Base-by-base conservation (phyloP, 768 basidiomycete species). In the Leccinum rimulosum region DNA sequence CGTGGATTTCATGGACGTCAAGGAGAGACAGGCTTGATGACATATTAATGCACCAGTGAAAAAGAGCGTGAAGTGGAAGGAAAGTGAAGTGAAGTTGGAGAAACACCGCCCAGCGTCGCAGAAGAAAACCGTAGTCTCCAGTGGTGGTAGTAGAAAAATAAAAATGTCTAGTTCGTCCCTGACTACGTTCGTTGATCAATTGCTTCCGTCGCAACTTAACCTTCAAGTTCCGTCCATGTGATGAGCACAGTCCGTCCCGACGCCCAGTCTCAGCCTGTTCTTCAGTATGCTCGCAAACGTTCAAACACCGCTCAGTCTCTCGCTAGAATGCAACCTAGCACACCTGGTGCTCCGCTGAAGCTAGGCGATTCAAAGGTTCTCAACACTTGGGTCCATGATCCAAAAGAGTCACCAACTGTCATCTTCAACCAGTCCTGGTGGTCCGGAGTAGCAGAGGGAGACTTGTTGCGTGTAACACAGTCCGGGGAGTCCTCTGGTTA, bases 361-460 rank as follows among this genome's bases (percentile, higher is more conserved):
- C 65, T 82, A 22, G 89, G 89, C 14, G 89, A 89, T 61, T 77
- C 74, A 6, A 86, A 83, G 64, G 74, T 80, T 2, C 74, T 92
- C 50, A 88, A 84, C 38, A 78, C 80, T 12, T 91, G 91, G 90
- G 88, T 92, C 4, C 86, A 89, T 66, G 87, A 90, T 57, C 65
- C 79, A 36, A 87, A 84, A 66, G 84, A 87, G 54, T 80, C 82
- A 0, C 69, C 79, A 8, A 73, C 73, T 17, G 85, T 91, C 56
- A 76, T 85, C 17, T 80, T 94, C 70, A 92, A 93, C 63, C 87
- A 86, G 48, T 76, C 83, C 11, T 84, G 79, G 70, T 91, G 89
- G 87, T 88, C 89, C 6, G 92, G 92, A 3, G 87, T 91, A 33
- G 76, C 78, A 49, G 87, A 89, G 64, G 92, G 90, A 8, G 91